Evolutionary conservation across 2,329 filamentous ascomycete genomes (phyloP).

Genomic region (Epichloe amarillans): DNA sequence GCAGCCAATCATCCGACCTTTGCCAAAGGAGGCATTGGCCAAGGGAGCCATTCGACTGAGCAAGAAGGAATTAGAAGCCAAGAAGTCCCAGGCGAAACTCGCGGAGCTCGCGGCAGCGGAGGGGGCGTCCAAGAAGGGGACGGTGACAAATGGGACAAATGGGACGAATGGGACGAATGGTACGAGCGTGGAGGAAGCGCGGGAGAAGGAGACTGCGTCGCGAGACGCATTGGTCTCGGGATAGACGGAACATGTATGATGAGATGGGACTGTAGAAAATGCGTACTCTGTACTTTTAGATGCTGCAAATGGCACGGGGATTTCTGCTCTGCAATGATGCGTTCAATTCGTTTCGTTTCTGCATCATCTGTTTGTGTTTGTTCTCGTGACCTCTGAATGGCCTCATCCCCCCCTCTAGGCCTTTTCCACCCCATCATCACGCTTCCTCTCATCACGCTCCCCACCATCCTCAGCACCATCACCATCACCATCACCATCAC

Average conservation of each 20-base stretch:
- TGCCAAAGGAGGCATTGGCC: constrained; percentile 76
- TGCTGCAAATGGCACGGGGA: no score
- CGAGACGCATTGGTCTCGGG: constrained; percentile 1
- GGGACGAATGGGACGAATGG: background rate
- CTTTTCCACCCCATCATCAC: background rate
- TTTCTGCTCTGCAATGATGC: no score
- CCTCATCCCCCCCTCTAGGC: no score
- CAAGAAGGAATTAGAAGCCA: constrained; percentile 45
- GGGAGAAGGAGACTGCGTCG: background rate
- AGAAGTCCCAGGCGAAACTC: constrained; percentile 6
- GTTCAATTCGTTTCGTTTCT: no score
- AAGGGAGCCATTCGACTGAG: constrained; percentile 64
- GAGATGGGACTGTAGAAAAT: background rate
- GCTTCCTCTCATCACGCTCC: no score
- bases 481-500: background rate
- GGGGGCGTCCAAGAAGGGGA: constrained; percentile 12
- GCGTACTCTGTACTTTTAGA: no score
- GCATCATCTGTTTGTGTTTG: no score
- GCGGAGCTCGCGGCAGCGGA: constrained; percentile 27
- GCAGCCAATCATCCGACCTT: constrained; percentile 72
- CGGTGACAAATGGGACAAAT: background rate
- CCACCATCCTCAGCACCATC: background rate
- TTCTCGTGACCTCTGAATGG: no score
- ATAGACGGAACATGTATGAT: background rate
- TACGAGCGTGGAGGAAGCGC: background rate